These are phyloP conservation scores for Trematosphaeria pertusa DNA, from an alignment of 2,329 filamentous ascomycete species.

Conservation along the genomic window DNA sequence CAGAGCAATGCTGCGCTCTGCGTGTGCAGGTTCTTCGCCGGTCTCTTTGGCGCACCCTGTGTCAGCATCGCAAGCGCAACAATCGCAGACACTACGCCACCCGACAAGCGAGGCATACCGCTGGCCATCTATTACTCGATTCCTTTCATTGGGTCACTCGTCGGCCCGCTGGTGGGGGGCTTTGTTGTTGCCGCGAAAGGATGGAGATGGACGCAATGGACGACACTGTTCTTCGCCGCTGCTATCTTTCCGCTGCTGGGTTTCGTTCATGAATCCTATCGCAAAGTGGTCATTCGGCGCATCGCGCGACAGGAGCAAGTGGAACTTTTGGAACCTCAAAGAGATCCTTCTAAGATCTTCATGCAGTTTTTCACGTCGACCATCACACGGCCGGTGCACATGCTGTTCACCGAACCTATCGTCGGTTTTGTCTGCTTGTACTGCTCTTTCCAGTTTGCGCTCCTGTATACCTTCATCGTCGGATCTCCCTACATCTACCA, in stretches of 20 bases:
- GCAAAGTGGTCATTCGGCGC: slow-evolving; percentile 42
- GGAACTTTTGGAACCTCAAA: neutral
- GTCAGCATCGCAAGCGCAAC: slow-evolving; percentile 37
- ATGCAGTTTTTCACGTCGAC: slow-evolving; percentile 6
- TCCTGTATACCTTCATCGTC: slow-evolving; percentile 53
- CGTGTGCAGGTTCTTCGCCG: slow-evolving; percentile 38
- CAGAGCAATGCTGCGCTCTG: slow-evolving; percentile 32
- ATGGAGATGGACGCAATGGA: slow-evolving; percentile 72
- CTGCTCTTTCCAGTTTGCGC: slow-evolving; percentile 49
- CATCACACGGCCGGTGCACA: slow-evolving; percentile 21
- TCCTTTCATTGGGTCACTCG: slow-evolving; percentile 64
- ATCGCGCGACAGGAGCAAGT: neutral
- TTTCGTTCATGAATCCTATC: slow-evolving; percentile 56
- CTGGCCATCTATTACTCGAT: slow-evolving; percentile 67
- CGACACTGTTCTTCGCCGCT: slow-evolving; percentile 63
- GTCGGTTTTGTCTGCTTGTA: slow-evolving; percentile 52
- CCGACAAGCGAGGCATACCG: slow-evolving; percentile 66
- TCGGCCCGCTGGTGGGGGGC: slow-evolving; percentile 68
- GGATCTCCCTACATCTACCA: slow-evolving; percentile 43
- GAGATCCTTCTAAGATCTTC: neutral
- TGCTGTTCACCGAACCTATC: slow-evolving; percentile 53
- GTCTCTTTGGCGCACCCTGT: slow-evolving; percentile 37
- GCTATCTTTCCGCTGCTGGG: slow-evolving; percentile 64
- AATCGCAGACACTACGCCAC: slow-evolving; percentile 61
- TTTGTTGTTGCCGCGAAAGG: slow-evolving; percentile 72